Conservation (phyloP, 2,329 filamentous ascomycete genomes). For the Emericellopsis cladophorae region DNA sequence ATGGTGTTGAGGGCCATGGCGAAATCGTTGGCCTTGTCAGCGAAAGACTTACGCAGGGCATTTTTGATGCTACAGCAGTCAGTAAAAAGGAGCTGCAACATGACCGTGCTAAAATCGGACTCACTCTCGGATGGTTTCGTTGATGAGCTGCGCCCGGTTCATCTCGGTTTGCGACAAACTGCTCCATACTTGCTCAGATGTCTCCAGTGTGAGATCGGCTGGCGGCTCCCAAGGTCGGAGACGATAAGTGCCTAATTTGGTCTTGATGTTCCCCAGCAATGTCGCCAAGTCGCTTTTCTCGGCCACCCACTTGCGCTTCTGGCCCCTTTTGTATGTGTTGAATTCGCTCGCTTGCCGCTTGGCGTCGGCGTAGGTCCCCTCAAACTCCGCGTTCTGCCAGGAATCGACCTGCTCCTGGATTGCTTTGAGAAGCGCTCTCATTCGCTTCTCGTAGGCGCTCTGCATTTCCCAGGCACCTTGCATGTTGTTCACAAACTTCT, state of each 20-base stretch:
- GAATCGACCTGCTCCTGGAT: slow-evolving; percentile 60
- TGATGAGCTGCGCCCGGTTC: slow-evolving; percentile 82
- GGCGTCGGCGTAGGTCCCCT: slow-evolving; percentile 84
- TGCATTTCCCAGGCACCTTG: slow-evolving; percentile 99
- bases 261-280: slow-evolving; percentile 94
- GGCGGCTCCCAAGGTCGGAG: slow-evolving; percentile 86
- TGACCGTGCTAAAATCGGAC: slow-evolving; percentile 14
- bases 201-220: slow-evolving; percentile 66
- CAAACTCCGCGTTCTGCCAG: slow-evolving; percentile 74
- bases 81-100: slow-evolving; percentile 11
- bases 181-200: slow-evolving; percentile 73
- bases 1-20: slow-evolving; percentile 90
- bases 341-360: slow-evolving; percentile 78
- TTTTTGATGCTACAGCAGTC: slow-evolving; percentile 67
- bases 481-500: slow-evolving; percentile 99
- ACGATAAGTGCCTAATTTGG: slow-evolving; percentile 90
- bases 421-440: slow-evolving; percentile 66
- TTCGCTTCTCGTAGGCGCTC: slow-evolving; percentile 83
- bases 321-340: slow-evolving; percentile 75
- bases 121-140: slow-evolving; percentile 92
- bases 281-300: slow-evolving; percentile 95
- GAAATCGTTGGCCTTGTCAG: slow-evolving; percentile 97
- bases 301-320: slow-evolving; percentile 91
- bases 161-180: slow-evolving; percentile 73
- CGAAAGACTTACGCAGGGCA: slow-evolving; percentile 78